Percentiles rank a stretch among this genome's conserved stretches.
Evolutionary conservation across 2,329 filamentous ascomycete species (phyloP).

Genomic region (Trichothecium roseum): DNA sequence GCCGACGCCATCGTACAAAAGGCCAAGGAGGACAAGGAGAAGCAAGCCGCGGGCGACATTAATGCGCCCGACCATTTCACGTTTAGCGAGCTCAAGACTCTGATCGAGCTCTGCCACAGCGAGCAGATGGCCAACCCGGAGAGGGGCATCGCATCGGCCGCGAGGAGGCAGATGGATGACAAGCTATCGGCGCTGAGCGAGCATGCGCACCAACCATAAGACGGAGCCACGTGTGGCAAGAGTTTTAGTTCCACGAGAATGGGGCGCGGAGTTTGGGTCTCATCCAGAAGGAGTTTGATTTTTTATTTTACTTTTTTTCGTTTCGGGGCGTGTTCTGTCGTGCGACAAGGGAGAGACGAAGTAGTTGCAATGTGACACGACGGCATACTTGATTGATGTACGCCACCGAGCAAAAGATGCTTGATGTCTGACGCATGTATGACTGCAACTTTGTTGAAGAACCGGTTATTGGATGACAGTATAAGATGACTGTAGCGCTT

Average conservation of each 20-base stretch:
- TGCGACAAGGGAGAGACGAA: no score
- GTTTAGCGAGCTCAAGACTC: slow-evolving; percentile 55
- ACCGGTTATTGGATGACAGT: no score
- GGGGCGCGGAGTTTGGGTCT: not conserved
- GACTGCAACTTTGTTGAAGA: no score
- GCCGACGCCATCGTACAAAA: slow-evolving; percentile 54
- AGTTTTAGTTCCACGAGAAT: not conserved
- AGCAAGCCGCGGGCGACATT: slow-evolving; percentile 19
- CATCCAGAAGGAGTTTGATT: not conserved
- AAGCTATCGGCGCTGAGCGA: slow-evolving; percentile 61
- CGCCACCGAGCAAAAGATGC: no score
- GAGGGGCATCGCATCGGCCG: slow-evolving; percentile 55
- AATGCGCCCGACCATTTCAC: slow-evolving; percentile 37
- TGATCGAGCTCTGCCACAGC: slow-evolving; percentile 59
- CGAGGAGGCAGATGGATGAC: slow-evolving; percentile 60
- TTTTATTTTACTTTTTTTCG: no score
- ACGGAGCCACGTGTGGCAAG: not conserved
- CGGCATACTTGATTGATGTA: no score
- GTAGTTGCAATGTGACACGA: no score
- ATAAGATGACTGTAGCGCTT: no score
- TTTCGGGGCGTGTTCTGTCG: no score
- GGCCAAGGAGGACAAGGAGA: slow-evolving; percentile 39
- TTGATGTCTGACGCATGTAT: no score
- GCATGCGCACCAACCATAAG: slow-evolving; percentile 53
- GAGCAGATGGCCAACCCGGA: slow-evolving; percentile 56